Base-by-base conservation (phyloP, 441 rosid genomes). In the Erysimum pusillum region DNA sequence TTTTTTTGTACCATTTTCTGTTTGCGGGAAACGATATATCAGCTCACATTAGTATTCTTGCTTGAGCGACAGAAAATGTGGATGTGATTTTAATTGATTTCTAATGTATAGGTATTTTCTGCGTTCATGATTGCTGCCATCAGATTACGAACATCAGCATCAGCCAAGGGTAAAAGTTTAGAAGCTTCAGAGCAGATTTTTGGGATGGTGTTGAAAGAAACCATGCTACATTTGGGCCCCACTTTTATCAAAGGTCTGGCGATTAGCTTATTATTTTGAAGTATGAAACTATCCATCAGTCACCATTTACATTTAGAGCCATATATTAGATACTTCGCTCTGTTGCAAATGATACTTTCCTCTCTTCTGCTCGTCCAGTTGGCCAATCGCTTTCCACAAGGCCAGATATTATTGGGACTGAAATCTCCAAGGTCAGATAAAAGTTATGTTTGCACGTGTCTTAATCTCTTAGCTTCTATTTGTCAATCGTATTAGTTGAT, bases 361-460 rank as follows among this genome's bases (percentile, higher is more conserved):
- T 58, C 85, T 86, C 87, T 85, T 82, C 81, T 87, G 70, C 76
- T 86, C 74, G 76, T 88, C 87, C 96, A 95, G 98, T 92, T 87
- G 98, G 98, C 65, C 99, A 95, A 83, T 92, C 99, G 25, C 92
- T 95, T 77, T 90, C 99, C 77, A 95, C 99, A 1, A 87, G 99
- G 82, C 99, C 98, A 53, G 99, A 95, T 83, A 86, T 95, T 68
- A 91, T 88, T 66, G 98, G 99, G 77, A 74, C 93, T 69, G 98
- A 91, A 82, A 89, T 86, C 80, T 81, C 96, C 81, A 95, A 95
- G 99, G 99, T 95, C 52, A 83, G 85, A 66, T 81, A 76, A 32
- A 67, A 53, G 44, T 41, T 66, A 18, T 46, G 62, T 73, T 51
- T 13, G 22, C 12, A 2, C n/a, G 6, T 67, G 57, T 65, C 25